Conservation (phyloP, 2,329 filamentous ascomycete genomes). For the Neoascochyta sp. region DNA sequence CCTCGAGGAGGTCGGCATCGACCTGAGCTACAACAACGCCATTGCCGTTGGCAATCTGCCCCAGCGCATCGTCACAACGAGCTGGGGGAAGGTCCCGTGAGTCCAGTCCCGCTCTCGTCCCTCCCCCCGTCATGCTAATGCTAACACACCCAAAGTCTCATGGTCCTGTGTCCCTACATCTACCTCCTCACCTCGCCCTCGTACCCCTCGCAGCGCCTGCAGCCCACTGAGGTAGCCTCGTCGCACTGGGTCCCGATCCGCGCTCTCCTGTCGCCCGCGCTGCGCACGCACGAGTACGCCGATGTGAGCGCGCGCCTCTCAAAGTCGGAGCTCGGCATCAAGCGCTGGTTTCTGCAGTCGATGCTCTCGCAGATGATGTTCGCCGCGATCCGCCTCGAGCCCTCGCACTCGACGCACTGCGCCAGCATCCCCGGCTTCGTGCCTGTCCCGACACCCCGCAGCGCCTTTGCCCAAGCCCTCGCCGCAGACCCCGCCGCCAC, state of each 20-base stretch:
- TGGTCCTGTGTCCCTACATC: constrained; percentile 67
- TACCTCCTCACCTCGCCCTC: constrained; percentile 59
- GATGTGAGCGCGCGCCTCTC: constrained; percentile 62
- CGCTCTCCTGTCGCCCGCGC: constrained; percentile 56
- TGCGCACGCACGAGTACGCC: constrained; percentile 61
- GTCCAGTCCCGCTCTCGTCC: constrained; percentile 17
- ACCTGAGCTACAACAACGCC: constrained; percentile 50
- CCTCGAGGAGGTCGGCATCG: constrained; percentile 62
- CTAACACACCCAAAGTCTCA: constrained; percentile 44
- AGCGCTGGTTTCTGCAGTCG: constrained; percentile 53
- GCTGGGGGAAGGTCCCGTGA: constrained; percentile 62
- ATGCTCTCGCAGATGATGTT: constrained; percentile 66
- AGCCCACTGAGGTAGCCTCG: constrained; percentile 65
- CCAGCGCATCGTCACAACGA: constrained; percentile 62
- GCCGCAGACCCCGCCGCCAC: constrained; percentile 21
- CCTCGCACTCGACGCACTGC: constrained; percentile 59
- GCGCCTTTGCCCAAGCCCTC: constrained; percentile 15
- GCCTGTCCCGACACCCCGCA: constrained; percentile 12
- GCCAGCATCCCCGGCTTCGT: constrained; percentile 52
- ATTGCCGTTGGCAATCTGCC: constrained; percentile 59
- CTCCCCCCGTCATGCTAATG: too few relatives aligned
- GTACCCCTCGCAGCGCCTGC: constrained; percentile 57
- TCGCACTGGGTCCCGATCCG: constrained; percentile 66
- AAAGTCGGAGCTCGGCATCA: constrained; percentile 52
- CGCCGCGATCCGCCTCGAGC: constrained; percentile 60